Conservation (phyloP, 352 stramenopile species). For the Pythium insidiosum region DNA sequence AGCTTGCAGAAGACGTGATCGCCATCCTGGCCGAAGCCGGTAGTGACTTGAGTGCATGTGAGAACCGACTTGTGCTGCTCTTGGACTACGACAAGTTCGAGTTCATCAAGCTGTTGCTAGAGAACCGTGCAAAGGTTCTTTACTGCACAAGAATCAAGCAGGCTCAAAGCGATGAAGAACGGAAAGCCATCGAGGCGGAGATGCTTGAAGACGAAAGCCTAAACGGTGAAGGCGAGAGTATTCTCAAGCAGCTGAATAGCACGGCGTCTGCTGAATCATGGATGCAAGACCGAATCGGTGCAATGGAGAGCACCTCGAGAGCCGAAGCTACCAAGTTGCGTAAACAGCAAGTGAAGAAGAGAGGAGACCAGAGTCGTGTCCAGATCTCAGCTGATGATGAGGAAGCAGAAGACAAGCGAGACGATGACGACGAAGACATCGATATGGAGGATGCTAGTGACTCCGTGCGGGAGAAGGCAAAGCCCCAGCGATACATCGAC, state of each 20-base stretch:
- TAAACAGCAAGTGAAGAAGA: constrained; percentile 58
- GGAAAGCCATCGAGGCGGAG: constrained; percentile 85
- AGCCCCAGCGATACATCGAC: constrained; percentile 88
- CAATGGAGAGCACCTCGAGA: constrained; percentile 79
- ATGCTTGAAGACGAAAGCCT: constrained; percentile 81
- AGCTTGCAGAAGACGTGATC: constrained; percentile 90
- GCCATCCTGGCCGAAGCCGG: constrained; percentile 53
- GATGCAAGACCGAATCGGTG: constrained; percentile 89
- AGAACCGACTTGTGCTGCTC: constrained; percentile 96
- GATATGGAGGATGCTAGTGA: constrained; percentile 32
- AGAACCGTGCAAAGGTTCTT: constrained; percentile 94
- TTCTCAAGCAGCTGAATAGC: constrained; percentile 87
- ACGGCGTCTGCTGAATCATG: constrained; percentile 91
- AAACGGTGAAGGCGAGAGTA: constrained; percentile 81
- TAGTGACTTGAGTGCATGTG: constrained; percentile 80
- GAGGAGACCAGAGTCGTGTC: constrained; percentile 18
- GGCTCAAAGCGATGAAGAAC: constrained; percentile 90
- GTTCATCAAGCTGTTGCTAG: constrained; percentile 97
- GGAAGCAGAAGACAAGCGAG: constrained; percentile 20
- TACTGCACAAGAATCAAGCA: constrained; percentile 97
- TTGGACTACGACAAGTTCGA: constrained; percentile 99
- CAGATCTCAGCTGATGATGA: too few species aligned
- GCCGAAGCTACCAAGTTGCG: constrained; percentile 75
- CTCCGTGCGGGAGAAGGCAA: constrained; percentile 35
- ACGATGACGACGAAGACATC: constrained; percentile 37